Conservation (phyloP, 495 filamentous ascomycete genomes). For the Aspergillus indologenus region DNA sequence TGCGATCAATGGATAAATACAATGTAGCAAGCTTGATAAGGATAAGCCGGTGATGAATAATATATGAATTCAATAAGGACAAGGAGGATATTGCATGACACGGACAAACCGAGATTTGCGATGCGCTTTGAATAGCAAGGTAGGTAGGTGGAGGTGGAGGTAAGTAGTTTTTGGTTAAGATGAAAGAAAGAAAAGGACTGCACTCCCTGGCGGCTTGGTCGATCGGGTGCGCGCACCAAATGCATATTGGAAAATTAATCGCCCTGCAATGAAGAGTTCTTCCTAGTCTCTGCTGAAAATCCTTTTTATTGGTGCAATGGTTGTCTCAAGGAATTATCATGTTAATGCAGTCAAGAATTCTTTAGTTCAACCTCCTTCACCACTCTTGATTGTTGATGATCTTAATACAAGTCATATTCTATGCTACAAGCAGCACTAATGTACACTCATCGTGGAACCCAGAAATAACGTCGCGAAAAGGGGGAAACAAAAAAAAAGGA, state of each 20-base stretch:
- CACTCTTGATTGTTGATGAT: neutral
- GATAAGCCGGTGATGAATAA: too few relatives aligned
- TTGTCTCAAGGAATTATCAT: neutral
- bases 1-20: neutral
- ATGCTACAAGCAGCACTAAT: constrained; percentile 39
- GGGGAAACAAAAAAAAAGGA: constrained; percentile 12
- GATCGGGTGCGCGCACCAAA: constrained; percentile 6
- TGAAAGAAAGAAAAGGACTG: constrained; percentile 1
- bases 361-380: constrained; percentile 6
- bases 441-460: constrained; percentile 25
- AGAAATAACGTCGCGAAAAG: constrained; percentile 5
- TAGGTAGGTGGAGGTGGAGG: neutral
- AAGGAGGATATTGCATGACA: constrained; percentile 1
- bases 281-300: neutral
- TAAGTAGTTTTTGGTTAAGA: neutral
- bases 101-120: constrained; percentile 1
- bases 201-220: constrained; percentile 8
- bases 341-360: neutral
- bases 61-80: constrained; percentile 10
- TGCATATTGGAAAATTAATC: neutral
- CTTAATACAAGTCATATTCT: constrained; percentile 28
- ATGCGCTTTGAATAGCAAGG: neutral
- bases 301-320: neutral
- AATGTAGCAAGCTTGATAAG: too few relatives aligned
- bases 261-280: neutral